Conservation (phyloP, 345 rosid species). For the Tarenaya hassleriana region DNA sequence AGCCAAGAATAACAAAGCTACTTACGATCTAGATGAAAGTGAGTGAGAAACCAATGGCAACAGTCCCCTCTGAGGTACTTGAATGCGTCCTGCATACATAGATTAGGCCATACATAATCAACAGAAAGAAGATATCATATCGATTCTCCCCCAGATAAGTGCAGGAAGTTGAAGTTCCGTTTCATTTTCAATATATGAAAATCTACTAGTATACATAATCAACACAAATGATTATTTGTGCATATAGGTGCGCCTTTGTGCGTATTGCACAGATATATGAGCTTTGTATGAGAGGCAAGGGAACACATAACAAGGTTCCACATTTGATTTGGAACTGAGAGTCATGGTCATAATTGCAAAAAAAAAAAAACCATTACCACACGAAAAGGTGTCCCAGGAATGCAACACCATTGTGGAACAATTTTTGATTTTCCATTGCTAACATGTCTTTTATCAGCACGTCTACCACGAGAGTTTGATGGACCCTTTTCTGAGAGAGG, state of each 20-base stretch:
- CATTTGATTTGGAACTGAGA: not conserved
- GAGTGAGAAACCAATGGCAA: conserved; percentile 95
- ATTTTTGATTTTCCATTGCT: conserved; percentile 45
- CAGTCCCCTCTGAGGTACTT: conserved; percentile 84
- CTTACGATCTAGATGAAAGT: conserved; percentile 97
- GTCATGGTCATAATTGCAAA: not conserved
- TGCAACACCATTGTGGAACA: conserved; percentile 69
- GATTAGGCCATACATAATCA: conserved; percentile 15
- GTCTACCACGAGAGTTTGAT: conserved; percentile 32
- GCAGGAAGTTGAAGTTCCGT: not conserved
- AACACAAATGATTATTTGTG: too few species aligned
- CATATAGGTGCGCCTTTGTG: too few species aligned
- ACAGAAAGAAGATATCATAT: not conserved
- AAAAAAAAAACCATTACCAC: conserved; percentile 75
- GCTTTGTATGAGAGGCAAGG: not conserved
- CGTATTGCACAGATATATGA: not conserved
- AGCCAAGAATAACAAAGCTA: conserved; percentile 19
- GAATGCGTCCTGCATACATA: conserved; percentile 82
- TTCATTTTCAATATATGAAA: not conserved
- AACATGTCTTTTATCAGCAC: conserved; percentile 29
- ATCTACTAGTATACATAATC: too few species aligned
- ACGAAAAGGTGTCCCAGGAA: conserved; percentile 84
- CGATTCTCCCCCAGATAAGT: too few species aligned
- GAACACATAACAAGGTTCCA: not conserved
- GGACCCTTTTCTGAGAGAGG: conserved; percentile 25